Evolutionary conservation across 805 yeast genomes (phyloP), one percentile per base, ranked within the genome.

Genomic region (Metschnikowia similis): DNA sequence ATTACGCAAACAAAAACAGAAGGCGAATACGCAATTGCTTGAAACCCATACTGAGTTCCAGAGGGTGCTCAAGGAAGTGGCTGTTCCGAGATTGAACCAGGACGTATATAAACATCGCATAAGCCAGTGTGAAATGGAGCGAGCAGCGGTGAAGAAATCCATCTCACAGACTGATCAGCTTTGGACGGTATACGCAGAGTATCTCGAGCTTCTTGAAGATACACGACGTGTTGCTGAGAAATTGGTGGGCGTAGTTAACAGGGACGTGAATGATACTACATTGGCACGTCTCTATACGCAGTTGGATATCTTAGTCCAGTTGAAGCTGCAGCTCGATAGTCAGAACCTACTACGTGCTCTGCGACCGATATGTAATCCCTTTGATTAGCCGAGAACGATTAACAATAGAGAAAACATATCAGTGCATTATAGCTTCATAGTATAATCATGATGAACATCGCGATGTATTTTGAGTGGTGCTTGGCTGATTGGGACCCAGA

Each of bases 21-120:
- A 35, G n/a, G 60, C 55, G 30, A 72, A 71, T 50, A 27, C 48
- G 21, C 56, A 67, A 31, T 52, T 69, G 6, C 48, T 57, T 13
- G 45, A 52, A 31, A 50, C 69, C 0, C 51, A 66, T 11, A 49
- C 56, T 17, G 61, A 61, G 21, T 72, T 71, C 56, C 74, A 71
- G 46, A 45, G 41, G 21, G 60, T 67, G n/a, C 56, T 71, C 3
- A 49, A 60, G 2, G 57, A 54, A 11, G 57, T 57, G 17, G 51
- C 71, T 8, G 41, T 70, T 8, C 76, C 75, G 1, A 48, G 52
- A 29, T 55, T 71, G 21, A 52, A 71, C 13, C 41, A 47, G 16
- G 69, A 66, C 30, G 46, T 55, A 26, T 47, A 47, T 16, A 26
- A 14, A 14, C 49, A 46, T 16, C 52, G 51, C 34, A 38, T 48